These are phyloP conservation scores for Phytophthora gonapodyides DNA, from an alignment of 352 stramenopile species.

Conservation along the genomic window DNA sequence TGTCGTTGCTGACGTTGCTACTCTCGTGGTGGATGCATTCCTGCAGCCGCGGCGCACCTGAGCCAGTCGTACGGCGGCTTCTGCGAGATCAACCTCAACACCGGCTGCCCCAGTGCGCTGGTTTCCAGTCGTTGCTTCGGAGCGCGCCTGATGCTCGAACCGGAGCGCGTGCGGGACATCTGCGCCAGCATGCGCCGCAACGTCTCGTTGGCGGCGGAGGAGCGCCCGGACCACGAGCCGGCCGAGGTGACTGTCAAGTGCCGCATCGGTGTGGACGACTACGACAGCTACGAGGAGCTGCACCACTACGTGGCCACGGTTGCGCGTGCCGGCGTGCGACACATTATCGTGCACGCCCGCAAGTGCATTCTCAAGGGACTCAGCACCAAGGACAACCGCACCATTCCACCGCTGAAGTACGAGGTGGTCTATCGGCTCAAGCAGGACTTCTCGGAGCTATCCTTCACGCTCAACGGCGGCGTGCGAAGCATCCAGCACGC, in stretches of 20 bases:
- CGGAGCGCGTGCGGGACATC: constrained; percentile 94
- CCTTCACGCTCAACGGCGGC: constrained; percentile 98
- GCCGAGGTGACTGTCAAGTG: constrained; percentile 98
- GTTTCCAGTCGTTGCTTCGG: constrained; percentile 94
- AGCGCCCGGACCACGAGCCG: constrained; percentile 29
- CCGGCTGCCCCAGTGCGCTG: constrained; percentile 91
- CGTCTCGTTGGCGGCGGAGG: constrained; percentile 32
- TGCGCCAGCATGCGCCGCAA: constrained; percentile 80
- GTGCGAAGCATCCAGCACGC: constrained; percentile 93
- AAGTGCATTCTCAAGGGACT: constrained; percentile 97
- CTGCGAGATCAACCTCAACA: constrained; percentile 97
- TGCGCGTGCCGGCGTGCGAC: constrained; percentile 84
- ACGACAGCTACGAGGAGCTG: constrained; percentile 93
- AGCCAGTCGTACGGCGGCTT: constrained; percentile 90
- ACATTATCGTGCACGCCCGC: constrained; percentile 98
- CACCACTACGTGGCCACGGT: constrained; percentile 94
- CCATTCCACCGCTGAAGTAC: constrained; percentile 97
- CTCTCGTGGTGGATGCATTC: not conserved
- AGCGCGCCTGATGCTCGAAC: constrained; percentile 97
- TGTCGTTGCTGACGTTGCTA: constrained; percentile 4
- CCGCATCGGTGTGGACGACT: constrained; percentile 96
- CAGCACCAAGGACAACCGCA: constrained; percentile 97
- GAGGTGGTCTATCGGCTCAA: constrained; percentile 94
- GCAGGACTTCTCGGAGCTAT: constrained; percentile 95
- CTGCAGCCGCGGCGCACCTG: constrained; percentile 68